Evolutionary conservation across 768 basidiomycete species (phyloP), one percentile per base, ranked within the genome.

Genomic region (Chiua virens): DNA sequence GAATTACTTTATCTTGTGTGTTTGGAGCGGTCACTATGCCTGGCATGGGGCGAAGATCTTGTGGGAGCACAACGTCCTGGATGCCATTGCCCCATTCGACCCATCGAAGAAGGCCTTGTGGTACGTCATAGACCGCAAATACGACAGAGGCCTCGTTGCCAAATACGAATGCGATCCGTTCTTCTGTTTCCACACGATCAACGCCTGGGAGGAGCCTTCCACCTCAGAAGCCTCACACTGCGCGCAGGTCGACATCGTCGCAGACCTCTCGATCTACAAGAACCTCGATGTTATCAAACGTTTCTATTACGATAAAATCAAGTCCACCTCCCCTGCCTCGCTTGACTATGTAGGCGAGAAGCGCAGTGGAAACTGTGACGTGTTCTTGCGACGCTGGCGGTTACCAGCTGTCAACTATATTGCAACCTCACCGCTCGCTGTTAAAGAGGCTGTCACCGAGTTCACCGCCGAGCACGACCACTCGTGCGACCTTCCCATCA

Each of bases 131-230:
- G 72, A 75, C 54, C 70, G 73, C 42, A 60, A 64, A 49, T 54
- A 63, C 23, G 67, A 62, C 18, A 67, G 61, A 45, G 73, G 74
- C 0, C 59, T 75, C 30, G 60, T 75, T 6, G 67, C 72, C 39
- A 69, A 66, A 47, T 75, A 73, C 56, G 64, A 65, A 49, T 66
- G 60, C 39, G 61, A 65, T 41, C 64, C 72, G 0, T 75, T 74
- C 61, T 75, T 74, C 57, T 65, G 60, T 49, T 75, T 75, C 61
- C 74, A 75, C 48, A 53, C 61, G 22, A 15, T 74, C 52, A 75
- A 75, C n/a, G 69, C 74, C 1, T 75, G 68, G 66, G 73, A 75
- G 36, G 58, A 54, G 8, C 59, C 56, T 8, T 4, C 25, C 18
- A 41, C 57, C 10, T 56, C 58, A 1, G 62, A 68, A 39, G 48